A percentile compares a stretch with the other conserved stretches of the same genome.
Evolutionary conservation across 805 yeast species (phyloP).

Genomic region (Kodamaea leandrae): DNA sequence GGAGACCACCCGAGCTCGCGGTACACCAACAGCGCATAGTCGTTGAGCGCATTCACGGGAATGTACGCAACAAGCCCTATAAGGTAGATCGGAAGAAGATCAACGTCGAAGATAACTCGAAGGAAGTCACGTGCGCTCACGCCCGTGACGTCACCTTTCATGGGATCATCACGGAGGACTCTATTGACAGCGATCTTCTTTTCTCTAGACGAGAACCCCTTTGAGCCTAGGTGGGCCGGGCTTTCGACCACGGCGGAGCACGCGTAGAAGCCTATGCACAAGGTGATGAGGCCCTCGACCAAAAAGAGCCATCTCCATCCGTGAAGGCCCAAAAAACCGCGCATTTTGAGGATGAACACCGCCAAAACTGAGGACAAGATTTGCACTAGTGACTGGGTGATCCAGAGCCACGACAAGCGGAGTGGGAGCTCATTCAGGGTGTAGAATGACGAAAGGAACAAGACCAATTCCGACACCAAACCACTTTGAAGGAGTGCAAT

Average conservation of each 20-base stretch:
- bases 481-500: constrained; percentile 27
- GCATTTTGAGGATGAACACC: constrained; percentile 50
- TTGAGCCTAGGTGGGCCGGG: constrained; percentile 16
- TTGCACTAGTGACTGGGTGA: constrained; percentile 48
- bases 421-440: constrained; percentile 56
- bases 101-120: constrained; percentile 22
- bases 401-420: constrained; percentile 60
- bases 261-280: constrained; percentile 20
- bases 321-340: constrained; percentile 13
- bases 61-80: constrained; percentile 23
- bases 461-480: constrained; percentile 55
- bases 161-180: constrained; percentile 29
- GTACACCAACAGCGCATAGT: constrained; percentile 13
- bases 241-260: constrained; percentile 43
- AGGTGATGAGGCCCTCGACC: constrained; percentile 22
- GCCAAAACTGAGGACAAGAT: constrained; percentile 47
- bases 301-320: constrained; percentile 29
- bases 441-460: constrained; percentile 67
- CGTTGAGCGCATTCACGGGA: constrained; percentile 16
- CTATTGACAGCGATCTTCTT: constrained; percentile 28
- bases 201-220: constrained; percentile 27
- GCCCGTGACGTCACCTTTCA: constrained; percentile 30
- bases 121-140: constrained; percentile 19
- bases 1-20: constrained; percentile 48
- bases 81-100: constrained; percentile 27